These are phyloP conservation scores for Geotrichum klebahnii DNA, from an alignment of 1,139 yeast genomes.

Conservation along the genomic window DNA sequence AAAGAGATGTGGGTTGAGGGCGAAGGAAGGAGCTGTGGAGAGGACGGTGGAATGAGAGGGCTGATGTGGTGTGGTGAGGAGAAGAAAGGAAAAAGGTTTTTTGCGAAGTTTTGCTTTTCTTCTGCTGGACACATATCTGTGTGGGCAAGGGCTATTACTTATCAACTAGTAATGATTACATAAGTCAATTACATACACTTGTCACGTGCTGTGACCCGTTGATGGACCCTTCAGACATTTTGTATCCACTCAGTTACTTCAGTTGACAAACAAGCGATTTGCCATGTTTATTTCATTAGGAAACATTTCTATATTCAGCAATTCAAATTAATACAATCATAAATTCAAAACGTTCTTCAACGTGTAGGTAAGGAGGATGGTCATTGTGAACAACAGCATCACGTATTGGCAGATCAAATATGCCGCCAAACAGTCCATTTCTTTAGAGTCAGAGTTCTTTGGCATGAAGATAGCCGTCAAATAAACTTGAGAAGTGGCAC, in stretches of 20 bases:
- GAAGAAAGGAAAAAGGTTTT: slow-evolving; percentile 1
- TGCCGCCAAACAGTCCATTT: slow-evolving; percentile 80
- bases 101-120: not conserved
- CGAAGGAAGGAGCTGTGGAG: not conserved
- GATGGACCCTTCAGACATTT: too few species aligned
- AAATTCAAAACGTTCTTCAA: slow-evolving; percentile 35
- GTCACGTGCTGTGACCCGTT: too few species aligned
- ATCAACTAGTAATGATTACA: too few species aligned
- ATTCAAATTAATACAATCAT: not conserved
- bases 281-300: not conserved
- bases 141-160: too few species aligned
- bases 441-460: slow-evolving; percentile 51
- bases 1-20: slow-evolving; percentile 4
- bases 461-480: slow-evolving; percentile 80
- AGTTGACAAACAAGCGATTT: too few species aligned
- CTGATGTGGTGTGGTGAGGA: slow-evolving; percentile 2
- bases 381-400: slow-evolving; percentile 56
- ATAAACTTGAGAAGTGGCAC: slow-evolving; percentile 80
- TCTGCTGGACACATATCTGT: not conserved
- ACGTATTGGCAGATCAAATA: slow-evolving; percentile 66
- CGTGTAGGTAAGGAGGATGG: slow-evolving; percentile 44
- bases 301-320: not conserved
- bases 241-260: too few species aligned
- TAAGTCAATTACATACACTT: too few species aligned
- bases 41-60: not conserved